These are phyloP conservation scores for Thermomyces lanuginosus DNA, from an alignment of 2,329 filamentous ascomycete genomes.

Conservation along the genomic window DNA sequence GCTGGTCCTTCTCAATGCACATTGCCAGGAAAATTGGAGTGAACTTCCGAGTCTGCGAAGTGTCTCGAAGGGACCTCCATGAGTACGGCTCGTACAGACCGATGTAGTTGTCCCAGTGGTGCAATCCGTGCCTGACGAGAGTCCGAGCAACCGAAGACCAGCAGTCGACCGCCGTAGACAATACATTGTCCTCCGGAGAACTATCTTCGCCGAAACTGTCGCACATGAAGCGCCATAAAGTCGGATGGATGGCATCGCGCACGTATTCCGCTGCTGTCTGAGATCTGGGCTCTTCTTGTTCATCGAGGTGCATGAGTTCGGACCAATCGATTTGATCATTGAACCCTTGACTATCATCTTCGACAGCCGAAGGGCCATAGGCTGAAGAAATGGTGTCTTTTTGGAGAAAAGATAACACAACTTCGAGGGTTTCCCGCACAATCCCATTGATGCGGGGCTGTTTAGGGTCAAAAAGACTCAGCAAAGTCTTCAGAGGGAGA, in stretches of 20 bases:
- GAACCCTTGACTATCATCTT: constrained; percentile 49
- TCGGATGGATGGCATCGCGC: constrained; percentile 30
- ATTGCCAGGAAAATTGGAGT: constrained; percentile 30
- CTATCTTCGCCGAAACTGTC: constrained; percentile 45
- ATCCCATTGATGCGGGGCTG: constrained; percentile 28
- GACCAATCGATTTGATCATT: constrained; percentile 45
- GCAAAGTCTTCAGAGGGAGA: constrained; percentile 29
- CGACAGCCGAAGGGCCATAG: constrained; percentile 17
- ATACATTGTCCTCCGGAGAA: constrained; percentile 37
- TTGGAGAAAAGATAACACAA: constrained; percentile 28
- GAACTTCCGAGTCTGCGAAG: constrained; percentile 32
- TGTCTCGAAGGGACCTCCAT: constrained; percentile 31
- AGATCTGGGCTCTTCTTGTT: constrained; percentile 17
- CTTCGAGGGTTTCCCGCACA: constrained; percentile 34
- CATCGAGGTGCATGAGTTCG: constrained; percentile 33
- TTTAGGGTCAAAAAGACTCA: constrained; percentile 38
- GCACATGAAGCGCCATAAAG: constrained; percentile 39
- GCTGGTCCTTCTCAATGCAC: constrained; percentile 27
- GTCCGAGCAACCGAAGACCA: constrained; percentile 37
- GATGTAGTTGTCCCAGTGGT: constrained; percentile 41
- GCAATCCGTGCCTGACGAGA: constrained; percentile 30
- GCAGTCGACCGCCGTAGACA: constrained; percentile 36
- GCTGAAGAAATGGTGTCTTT: constrained; percentile 14
- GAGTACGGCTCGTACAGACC: constrained; percentile 37
- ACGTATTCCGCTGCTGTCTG: constrained; percentile 18